Conservation (phyloP, 306 rosid genomes). For the Gastrolobium villosum region DNA sequence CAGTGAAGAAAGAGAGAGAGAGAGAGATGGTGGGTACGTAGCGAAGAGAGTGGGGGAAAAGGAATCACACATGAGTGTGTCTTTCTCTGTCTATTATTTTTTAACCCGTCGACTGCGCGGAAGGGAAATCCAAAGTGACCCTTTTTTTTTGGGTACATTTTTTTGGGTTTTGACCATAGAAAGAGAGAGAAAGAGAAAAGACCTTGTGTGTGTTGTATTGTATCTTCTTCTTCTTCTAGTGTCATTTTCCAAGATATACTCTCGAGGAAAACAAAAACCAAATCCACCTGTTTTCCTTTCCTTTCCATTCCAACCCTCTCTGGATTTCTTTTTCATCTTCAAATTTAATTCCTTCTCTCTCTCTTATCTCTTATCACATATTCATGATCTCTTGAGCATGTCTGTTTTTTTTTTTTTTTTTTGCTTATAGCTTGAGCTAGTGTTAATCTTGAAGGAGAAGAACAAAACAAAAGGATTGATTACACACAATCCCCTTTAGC, state of each 20-base stretch:
- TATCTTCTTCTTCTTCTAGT: constrained; percentile 54
- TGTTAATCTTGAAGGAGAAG: neutral
- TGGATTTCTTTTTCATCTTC: neutral
- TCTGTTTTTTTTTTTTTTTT: constrained; percentile 53
- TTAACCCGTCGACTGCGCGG: constrained; percentile 76
- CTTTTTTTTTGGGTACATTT: constrained; percentile 50
- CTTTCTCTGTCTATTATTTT: constrained; percentile 65
- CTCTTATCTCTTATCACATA: constrained; percentile 24
- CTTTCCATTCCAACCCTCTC: constrained; percentile 38
- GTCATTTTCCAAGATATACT: constrained; percentile 86
- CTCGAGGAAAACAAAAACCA: constrained; percentile 57
- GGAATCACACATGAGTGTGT: constrained; percentile 72
- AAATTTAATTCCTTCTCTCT: constrained; percentile 34
- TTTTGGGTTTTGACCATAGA: constrained; percentile 57
- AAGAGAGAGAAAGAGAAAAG: constrained; percentile 43
- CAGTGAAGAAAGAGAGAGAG: constrained; percentile 36
- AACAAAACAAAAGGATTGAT: neutral
- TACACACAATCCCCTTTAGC: neutral
- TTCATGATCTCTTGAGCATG: constrained; percentile 49
- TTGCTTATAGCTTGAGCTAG: neutral
- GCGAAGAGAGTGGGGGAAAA: constrained; percentile 88
- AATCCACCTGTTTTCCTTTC: constrained; percentile 44
- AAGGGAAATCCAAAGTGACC: constrained; percentile 60
- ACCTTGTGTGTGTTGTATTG: constrained; percentile 47
- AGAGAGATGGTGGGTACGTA: constrained; percentile 37